These are phyloP conservation scores for Alternaria triticina DNA, from an alignment of 2,329 filamentous ascomycete species.

Conservation along the genomic window DNA sequence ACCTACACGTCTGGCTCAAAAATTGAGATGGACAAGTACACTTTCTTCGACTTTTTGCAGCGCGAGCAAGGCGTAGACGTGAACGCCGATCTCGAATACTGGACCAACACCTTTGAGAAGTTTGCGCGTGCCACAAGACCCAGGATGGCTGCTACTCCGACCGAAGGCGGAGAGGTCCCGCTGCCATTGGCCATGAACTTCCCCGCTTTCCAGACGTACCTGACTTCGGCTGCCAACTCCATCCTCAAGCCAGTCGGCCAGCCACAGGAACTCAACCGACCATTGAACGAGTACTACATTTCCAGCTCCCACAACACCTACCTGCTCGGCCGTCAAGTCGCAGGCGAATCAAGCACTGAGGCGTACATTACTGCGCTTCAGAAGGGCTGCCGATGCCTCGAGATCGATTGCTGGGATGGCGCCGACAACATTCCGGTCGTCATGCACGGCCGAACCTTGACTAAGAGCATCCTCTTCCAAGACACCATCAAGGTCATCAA, in stretches of 20 bases:
- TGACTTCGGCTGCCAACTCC: slow-evolving; percentile 63
- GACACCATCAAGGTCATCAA: slow-evolving; percentile 94
- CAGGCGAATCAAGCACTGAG: slow-evolving; percentile 89
- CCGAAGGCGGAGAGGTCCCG: slow-evolving; percentile 38
- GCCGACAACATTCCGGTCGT: slow-evolving; percentile 85
- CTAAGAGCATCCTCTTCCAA: slow-evolving; percentile 84
- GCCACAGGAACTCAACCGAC: slow-evolving; percentile 73
- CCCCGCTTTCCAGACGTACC: slow-evolving; percentile 71
- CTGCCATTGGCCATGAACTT: slow-evolving; percentile 72
- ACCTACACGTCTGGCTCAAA: slow-evolving; percentile 62
- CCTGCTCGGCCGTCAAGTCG: slow-evolving; percentile 86
- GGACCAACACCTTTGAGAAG: slow-evolving; percentile 75
- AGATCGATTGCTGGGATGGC: slow-evolving; percentile 98
- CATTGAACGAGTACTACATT: slow-evolving; percentile 96
- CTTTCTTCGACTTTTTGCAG: slow-evolving; percentile 78
- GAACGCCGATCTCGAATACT: slow-evolving; percentile 67
- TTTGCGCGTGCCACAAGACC: slow-evolving; percentile 57
- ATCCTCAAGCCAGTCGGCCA: slow-evolving; percentile 68
- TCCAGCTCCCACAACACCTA: slow-evolving; percentile 99
- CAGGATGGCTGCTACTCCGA: slow-evolving; percentile 49
- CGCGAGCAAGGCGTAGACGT: slow-evolving; percentile 79
- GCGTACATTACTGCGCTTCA: slow-evolving; percentile 90
- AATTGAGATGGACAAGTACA: slow-evolving; percentile 68
- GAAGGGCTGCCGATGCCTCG: slow-evolving; percentile 90
- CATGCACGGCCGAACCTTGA: slow-evolving; percentile 88